These are phyloP conservation scores for Crithidia sp. DNA, from an alignment of 208 protist species.

Conservation along the genomic window DNA sequence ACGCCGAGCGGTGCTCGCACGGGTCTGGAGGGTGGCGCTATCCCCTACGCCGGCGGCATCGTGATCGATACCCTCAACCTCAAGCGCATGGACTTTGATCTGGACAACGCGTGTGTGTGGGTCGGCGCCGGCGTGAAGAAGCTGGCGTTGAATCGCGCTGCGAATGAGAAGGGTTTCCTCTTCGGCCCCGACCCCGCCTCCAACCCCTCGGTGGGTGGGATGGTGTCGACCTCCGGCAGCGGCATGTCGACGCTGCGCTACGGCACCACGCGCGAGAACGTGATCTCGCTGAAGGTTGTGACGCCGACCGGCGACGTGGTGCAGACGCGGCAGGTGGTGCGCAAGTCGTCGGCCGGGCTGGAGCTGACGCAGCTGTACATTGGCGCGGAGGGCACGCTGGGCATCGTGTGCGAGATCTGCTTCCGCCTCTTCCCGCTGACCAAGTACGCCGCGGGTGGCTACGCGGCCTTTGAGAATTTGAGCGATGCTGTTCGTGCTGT, in stretches of 20 bases:
- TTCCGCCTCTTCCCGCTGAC: slow-evolving; percentile 62
- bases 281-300: slow-evolving; percentile 67
- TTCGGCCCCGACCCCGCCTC: slow-evolving; percentile 65
- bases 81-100: slow-evolving; percentile 46
- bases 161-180: slow-evolving; percentile 38
- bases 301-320: slow-evolving; percentile 58
- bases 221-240: slow-evolving; percentile 69
- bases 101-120: slow-evolving; percentile 64
- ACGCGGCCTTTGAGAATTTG: slow-evolving; percentile 55
- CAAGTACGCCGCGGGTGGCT: slow-evolving; percentile 45
- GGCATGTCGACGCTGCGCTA: slow-evolving; percentile 83
- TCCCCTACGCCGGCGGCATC: slow-evolving; percentile 58
- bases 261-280: slow-evolving; percentile 87
- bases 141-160: slow-evolving; percentile 41
- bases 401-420: slow-evolving; percentile 81
- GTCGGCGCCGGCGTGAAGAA: slow-evolving; percentile 72
- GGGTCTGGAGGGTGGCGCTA: slow-evolving; percentile 58
- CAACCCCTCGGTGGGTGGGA: slow-evolving; percentile 77
- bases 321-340: slow-evolving; percentile 69
- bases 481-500: slow-evolving; percentile 54
- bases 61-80: slow-evolving; percentile 60
- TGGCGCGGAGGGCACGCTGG: slow-evolving; percentile 90
- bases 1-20: slow-evolving; percentile 59
- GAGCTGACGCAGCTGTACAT: slow-evolving; percentile 92
- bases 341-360: slow-evolving; percentile 89